Base-by-base conservation (phyloP, 345 rosid genomes). In the Moringa oleifera region DNA sequence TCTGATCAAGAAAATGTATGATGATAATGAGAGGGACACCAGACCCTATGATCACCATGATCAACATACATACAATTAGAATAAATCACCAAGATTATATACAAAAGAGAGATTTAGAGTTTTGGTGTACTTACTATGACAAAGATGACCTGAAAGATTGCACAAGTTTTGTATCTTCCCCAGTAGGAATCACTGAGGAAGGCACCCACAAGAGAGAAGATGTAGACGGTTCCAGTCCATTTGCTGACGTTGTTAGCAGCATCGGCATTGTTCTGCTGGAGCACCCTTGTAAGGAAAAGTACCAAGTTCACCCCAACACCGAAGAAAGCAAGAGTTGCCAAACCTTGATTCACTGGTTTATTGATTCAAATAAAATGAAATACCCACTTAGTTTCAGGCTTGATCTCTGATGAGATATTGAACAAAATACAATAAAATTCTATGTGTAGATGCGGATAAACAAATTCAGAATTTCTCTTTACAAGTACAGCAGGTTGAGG, bases 171-270 rank as follows among this genome's bases (percentile, higher is more conserved):
- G 96, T 72, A 91, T 78, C 99, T 78, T 52, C 99, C 99, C 98
- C 99, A 95, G 75, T 95, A 95, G 55, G 99, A 91, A 68, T 95
- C 99, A 52, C 98, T 91, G 8, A 95, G 84, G 70, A 95, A 91
- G 55, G 99, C 99, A 6, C 99, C 99, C 0, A 95, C 93, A 19
- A 95, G 81, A 19, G 99, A 95, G 87, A 95, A 95, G 59, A 95
- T 95, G 54, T 95, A 95, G 70, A 95, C 99, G 20, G 99, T 94
- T 51, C 99, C 99, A 20, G 97, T 94, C 99, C 99, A 94, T 79
- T 94, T 94, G 93, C 99, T 95, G 15, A 95, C 99, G 51, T 79
- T 91, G 63, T 91, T 95, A 1, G 98, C 99, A 57, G 99, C 99
- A 8, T 89, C 97, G 54, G 96, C 99, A 79, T 95, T 95, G 75